phyloP scores from a whole-genome alignment of 2,329 filamentous ascomycete genomes.

The Talaromyces sp. region DNA sequence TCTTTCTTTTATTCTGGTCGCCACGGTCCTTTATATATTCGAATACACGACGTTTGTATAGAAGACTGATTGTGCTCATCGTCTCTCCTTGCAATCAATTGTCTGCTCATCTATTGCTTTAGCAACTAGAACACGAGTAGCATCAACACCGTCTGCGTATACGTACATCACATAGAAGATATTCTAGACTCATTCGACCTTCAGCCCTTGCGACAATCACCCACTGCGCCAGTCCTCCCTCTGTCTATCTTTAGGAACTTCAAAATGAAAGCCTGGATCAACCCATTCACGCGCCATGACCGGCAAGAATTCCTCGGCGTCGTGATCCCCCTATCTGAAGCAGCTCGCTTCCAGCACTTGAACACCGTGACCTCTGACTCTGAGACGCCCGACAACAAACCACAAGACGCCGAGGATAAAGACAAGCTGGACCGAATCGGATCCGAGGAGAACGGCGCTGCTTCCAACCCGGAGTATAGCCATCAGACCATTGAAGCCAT shows the following conservation, averaged over 20 bases:
- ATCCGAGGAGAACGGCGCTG: slow-evolving; percentile 39
- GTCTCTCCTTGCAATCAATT: neutral
- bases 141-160: slow-evolving; percentile 2
- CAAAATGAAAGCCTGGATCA: slow-evolving; percentile 19
- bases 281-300: slow-evolving; percentile 52
- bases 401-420: slow-evolving; percentile 22
- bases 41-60: slow-evolving; percentile 1
- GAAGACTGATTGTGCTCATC: neutral
- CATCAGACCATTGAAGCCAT: slow-evolving; percentile 66
- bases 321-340: slow-evolving; percentile 50
- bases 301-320: slow-evolving; percentile 49
- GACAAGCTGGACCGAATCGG: slow-evolving; percentile 32
- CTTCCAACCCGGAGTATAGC: slow-evolving; percentile 35
- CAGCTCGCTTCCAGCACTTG: slow-evolving; percentile 35
- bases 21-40: neutral
- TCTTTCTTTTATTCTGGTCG: neutral
- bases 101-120: neutral
- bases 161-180: neutral
- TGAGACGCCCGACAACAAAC: neutral
- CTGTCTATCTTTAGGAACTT: neutral
- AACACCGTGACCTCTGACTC: slow-evolving; percentile 3
- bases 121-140: neutral
- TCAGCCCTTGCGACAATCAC: neutral
- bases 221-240: slow-evolving; percentile 5
- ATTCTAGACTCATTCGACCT: neutral